These are phyloP conservation scores for Phytophthora lateralis DNA, from an alignment of 352 stramenopile genomes.

Conservation along the genomic window DNA sequence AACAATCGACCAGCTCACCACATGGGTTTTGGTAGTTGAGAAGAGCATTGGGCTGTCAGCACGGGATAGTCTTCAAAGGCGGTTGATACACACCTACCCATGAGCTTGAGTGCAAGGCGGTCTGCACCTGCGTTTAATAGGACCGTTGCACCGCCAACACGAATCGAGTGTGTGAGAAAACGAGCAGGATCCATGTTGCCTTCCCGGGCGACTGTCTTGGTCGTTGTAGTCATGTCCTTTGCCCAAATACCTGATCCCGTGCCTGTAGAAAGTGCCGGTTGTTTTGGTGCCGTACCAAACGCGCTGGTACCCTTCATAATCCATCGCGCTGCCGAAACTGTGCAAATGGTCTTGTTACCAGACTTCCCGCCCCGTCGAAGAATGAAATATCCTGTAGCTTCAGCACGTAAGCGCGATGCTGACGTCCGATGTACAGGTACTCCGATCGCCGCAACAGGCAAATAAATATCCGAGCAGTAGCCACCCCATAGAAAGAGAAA, in stretches of 20 bases:
- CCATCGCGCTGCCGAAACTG: conserved; percentile 13
- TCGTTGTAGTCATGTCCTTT: neutral
- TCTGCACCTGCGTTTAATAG: conserved; percentile 15
- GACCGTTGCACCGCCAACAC: conserved; percentile 19
- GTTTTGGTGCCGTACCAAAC: neutral
- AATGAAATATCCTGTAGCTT: neutral
- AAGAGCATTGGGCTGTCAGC: conserved; percentile 2
- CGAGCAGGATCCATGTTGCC: conserved; percentile 1
- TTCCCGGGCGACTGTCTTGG: conserved; percentile 12
- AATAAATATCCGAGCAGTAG: conserved; percentile 28
- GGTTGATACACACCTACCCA: conserved; percentile 27
- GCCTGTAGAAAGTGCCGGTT: neutral
- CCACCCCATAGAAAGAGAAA: conserved; percentile 13
- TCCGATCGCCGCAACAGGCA: conserved; percentile 17
- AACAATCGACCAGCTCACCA: neutral
- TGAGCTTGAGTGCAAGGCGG: conserved; percentile 24
- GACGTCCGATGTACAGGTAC: conserved; percentile 21
- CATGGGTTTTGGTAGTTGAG: neutral
- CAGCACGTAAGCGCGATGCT: conserved; percentile 24
- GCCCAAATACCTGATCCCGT: neutral
- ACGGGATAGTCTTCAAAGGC: conserved; percentile 27
- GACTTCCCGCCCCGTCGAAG: conserved; percentile 1
- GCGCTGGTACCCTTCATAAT: conserved; percentile 9
- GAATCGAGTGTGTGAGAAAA: conserved; percentile 27
- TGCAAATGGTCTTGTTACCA: conserved; percentile 14